Conservation (phyloP, 2,329 filamentous ascomycete genomes). For the Curvularia eragrostidis region DNA sequence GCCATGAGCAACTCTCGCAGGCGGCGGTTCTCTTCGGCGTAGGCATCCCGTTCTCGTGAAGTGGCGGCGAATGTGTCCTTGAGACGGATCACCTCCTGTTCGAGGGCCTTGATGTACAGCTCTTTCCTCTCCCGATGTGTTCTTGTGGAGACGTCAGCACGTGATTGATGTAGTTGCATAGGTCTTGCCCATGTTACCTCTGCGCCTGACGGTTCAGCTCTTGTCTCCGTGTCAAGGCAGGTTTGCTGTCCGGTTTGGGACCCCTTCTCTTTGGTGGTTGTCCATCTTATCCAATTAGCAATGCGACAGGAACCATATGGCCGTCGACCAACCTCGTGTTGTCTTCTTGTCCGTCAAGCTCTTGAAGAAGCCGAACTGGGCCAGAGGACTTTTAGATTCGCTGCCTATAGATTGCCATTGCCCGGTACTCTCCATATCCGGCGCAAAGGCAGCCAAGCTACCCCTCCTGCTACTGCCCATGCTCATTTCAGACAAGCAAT, state of each 20-base stretch:
- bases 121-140: slow-evolving; percentile 98
- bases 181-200: slow-evolving; percentile 64
- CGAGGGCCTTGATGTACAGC: slow-evolving; percentile 90
- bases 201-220: slow-evolving; percentile 96
- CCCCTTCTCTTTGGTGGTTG: slow-evolving; percentile 87
- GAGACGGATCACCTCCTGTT: slow-evolving; percentile 86
- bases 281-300: slow-evolving; percentile 65
- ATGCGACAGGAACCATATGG: neutral
- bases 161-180: neutral
- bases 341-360: slow-evolving; percentile 73
- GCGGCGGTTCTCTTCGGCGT: slow-evolving; percentile 79
- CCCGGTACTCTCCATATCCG: slow-evolving; percentile 48
- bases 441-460: slow-evolving; percentile 46
- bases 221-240: slow-evolving; percentile 87
- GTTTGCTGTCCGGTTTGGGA: slow-evolving; percentile 95
- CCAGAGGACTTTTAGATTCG: slow-evolving; percentile 47
- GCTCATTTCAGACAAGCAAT: slow-evolving; percentile 42
- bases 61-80: slow-evolving; percentile 82
- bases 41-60: slow-evolving; percentile 75
- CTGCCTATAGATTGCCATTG: slow-evolving; percentile 49
- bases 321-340: slow-evolving; percentile 67
- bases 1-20: slow-evolving; percentile 68
- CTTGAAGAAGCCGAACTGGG: slow-evolving; percentile 65
- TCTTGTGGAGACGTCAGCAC: slow-evolving; percentile 56
- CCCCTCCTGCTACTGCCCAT: slow-evolving; percentile 40